Evolutionary conservation across 2,329 filamentous ascomycete genomes (phyloP), one percentile per base, ranked within the genome.

Genomic region (Talaromyces pinophilus): DNA sequence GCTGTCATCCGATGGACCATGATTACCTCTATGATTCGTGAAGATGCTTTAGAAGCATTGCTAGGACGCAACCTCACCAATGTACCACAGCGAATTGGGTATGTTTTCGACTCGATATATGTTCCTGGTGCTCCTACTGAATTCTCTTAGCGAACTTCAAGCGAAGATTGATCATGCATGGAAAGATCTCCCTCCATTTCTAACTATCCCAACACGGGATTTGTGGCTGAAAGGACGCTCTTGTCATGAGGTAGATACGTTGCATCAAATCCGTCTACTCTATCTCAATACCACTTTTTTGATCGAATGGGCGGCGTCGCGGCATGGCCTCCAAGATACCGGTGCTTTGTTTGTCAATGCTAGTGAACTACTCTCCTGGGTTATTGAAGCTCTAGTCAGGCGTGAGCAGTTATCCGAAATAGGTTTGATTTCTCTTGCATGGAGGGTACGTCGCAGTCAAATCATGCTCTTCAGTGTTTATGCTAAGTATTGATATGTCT

Each of bases 291-390:
- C 59, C 5, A 66, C 59, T 5, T 66, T 66, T 44, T 44, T 66
- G n/a, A 66, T 66, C 40, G 64, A 66, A 59, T 66, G 64, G 64
- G 64, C 64, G 15, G 64, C 59, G 2, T 66, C 64, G 10, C 40
- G 64, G n/a, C 59, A 66, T 59, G 59, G 64, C 7, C 59, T 66
- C 42, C 19, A 62, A 28, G 46, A 63, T 40, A 46, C 42, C 5
- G 35, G 40, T 7, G 40, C 50, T 2, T 48, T 66, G 22, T 66
- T 66, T 22, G 30, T 48, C 15, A 63, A 66, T 40, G 64, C 64
- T 5, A 59, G 64, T 33, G 64, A 66, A 48, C 59, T 66, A 1
- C 64, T 66, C 30, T 54, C 52, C 15, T 66, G 64, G 64, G 64
- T 66, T 13, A 66, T 59, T n/a, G 50, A 66, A 38, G 64, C 64